Evolutionary conservation across 75 land plant genomes (phyloP), one percentile per base, ranked within the genome.

Genomic region (Picea sitchensis): DNA sequence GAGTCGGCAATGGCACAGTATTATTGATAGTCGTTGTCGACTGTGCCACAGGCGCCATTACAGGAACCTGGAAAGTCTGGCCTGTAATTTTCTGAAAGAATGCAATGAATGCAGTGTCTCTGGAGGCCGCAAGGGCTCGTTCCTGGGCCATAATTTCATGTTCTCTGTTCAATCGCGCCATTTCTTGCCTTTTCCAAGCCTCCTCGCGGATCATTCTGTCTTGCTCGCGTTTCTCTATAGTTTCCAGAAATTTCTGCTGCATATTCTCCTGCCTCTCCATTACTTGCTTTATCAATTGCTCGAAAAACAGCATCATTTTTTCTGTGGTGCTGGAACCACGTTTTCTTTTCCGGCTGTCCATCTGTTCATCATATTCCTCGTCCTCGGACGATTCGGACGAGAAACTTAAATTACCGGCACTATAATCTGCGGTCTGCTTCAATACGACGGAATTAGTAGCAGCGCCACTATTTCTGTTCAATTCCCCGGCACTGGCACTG

Each of bases 131-230:
- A 23, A 82, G 81, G 32, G 95, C 87, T 26, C 92, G 79, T 80
- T 94, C 97, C 76, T 87, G 90, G 15, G 84, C 88, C 58, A 91
- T 61, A 36, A 90, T 75, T 57, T 94, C 95, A 23, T 87, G 88
- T 76, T 94, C 97, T 17, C 91, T 80, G 73, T 79, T 81, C 58
- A 94, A 79, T 79, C 91, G 78, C 12, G 90, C 83, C 90, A 90
- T 87, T 77, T 94, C 97, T 79, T 94, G 91, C 69, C 91, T 77
- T 77, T 82, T 87, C 91, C 95, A 92, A 14, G 95, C 85, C 69
- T 94, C 97, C 76, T 94, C 97, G 20, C 91, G 74, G 1, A 80
- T 82, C 82, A 87, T 73, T 78, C 95, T 61, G 36, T 94, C 95
- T 47, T 88, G 90, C 61, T 94, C 97, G 21, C 93, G 64, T 71